Percentiles rank a stretch among this genome's conserved stretches.
phyloP scores from a whole-genome alignment of 495 filamentous ascomycete species.

The Apodospora peruviana region DNA sequence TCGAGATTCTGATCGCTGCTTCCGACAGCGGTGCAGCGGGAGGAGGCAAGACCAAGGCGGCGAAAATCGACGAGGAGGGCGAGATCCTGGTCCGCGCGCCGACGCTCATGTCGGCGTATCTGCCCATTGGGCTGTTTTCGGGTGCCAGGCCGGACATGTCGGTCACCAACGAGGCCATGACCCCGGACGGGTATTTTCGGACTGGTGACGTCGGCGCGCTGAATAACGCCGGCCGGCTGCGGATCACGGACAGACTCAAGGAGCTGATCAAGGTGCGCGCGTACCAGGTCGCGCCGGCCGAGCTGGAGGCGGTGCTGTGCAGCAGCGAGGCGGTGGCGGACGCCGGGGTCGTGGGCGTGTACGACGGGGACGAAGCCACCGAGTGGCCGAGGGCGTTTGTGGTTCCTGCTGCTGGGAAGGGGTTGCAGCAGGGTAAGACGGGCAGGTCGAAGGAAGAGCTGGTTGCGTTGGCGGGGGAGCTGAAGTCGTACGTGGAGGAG shows the following conservation, averaged over 20 bases:
- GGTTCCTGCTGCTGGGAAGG: constrained; percentile 24
- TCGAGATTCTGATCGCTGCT: constrained; percentile 55
- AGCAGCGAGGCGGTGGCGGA: constrained; percentile 51
- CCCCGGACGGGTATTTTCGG: constrained; percentile 54
- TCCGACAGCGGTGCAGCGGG: constrained; percentile 3
- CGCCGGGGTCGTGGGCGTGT: constrained; percentile 61
- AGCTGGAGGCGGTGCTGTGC: constrained; percentile 61
- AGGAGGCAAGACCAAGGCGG: constrained; percentile 33
- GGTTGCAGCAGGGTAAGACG: constrained; percentile 43
- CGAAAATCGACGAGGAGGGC: constrained; percentile 45
- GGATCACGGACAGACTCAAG: constrained; percentile 72
- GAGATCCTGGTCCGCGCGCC: constrained; percentile 56
- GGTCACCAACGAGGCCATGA: constrained; percentile 56
- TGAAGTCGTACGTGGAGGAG: constrained; percentile 48
- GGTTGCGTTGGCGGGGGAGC: constrained; percentile 34
- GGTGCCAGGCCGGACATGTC: constrained; percentile 20
- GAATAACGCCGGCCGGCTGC: constrained; percentile 53
- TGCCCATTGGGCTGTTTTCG: constrained; percentile 22
- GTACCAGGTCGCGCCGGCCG: constrained; percentile 64
- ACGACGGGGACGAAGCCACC: constrained; percentile 51
- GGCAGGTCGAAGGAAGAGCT: constrained; percentile 53
- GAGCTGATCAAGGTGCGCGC: constrained; percentile 76
- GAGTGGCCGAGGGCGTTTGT: constrained; percentile 27
- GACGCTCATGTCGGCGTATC: constrained; percentile 53
- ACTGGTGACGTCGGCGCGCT: constrained; percentile 64